Evolutionary conservation across 1,284 basidiomycete genomes (phyloP).

Genomic region (Ustilago lituana): DNA sequence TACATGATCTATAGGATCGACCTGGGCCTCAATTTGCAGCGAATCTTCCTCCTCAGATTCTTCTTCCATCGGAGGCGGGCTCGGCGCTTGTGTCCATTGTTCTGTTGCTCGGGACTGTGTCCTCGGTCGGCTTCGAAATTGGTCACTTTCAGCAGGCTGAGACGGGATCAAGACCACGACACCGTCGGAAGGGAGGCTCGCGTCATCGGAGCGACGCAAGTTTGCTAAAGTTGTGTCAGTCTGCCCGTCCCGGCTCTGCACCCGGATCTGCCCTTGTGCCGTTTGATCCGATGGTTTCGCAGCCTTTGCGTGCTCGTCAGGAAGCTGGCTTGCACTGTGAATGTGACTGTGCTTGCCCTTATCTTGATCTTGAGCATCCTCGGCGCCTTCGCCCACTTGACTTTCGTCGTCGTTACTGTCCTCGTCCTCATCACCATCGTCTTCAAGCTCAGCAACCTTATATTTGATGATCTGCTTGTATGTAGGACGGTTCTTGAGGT

Average conservation of each 20-base stretch:
- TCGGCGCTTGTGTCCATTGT: constrained; percentile 15
- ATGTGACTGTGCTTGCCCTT: neutral
- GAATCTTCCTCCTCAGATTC: constrained; percentile 21
- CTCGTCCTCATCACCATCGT: no score
- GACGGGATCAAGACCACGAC: constrained; percentile 23
- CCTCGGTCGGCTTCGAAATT: neutral
- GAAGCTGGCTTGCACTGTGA: no score
- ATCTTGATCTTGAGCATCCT: neutral
- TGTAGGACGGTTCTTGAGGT: constrained; percentile 25
- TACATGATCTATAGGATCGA: neutral
- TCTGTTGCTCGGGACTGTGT: neutral
- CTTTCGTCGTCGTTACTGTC: constrained; percentile 8
- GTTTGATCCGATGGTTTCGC: no score
- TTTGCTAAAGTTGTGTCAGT: neutral
- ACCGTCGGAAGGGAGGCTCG: constrained; percentile 17
- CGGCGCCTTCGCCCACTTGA: neutral
- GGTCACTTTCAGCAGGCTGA: neutral
- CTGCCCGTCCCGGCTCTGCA: no score
- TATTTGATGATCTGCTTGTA: constrained; percentile 23
- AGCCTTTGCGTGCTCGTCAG: no score
- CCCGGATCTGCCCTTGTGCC: neutral
- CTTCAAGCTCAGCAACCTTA: constrained; percentile 3
- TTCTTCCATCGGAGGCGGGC: constrained; percentile 30
- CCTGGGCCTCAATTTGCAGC: constrained; percentile 21
- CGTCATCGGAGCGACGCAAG: neutral